Conservation (phyloP, 805 yeast genomes). For the Yarrowia deformans region DNA sequence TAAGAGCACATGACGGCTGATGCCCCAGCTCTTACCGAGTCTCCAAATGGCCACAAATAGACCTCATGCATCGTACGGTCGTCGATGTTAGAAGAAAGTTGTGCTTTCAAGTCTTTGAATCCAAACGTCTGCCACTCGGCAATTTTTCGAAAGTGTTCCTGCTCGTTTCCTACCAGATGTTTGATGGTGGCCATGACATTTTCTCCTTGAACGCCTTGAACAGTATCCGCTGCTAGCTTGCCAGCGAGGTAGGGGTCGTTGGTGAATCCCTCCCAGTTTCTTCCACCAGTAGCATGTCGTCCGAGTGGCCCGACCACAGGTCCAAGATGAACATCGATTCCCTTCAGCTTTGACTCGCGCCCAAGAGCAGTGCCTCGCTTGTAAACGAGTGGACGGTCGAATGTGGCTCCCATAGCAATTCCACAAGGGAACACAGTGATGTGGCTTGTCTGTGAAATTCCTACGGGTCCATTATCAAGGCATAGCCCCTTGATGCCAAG, state of each 20-base stretch:
- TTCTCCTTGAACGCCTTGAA: slow-evolving; percentile 63
- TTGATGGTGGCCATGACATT: slow-evolving; percentile 65
- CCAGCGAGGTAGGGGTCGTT: slow-evolving; percentile 69
- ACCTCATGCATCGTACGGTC: slow-evolving; percentile 68
- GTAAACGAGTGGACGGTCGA: slow-evolving; percentile 60
- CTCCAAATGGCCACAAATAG: slow-evolving; percentile 72
- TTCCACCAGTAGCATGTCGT: slow-evolving; percentile 65
- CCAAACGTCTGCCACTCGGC: slow-evolving; percentile 56
- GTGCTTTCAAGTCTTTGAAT: slow-evolving; percentile 44
- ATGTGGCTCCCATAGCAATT: slow-evolving; percentile 64
- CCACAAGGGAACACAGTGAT: slow-evolving; percentile 66
- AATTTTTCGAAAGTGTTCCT: slow-evolving; percentile 64
- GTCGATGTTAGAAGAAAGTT: slow-evolving; percentile 63
- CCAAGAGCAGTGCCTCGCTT: slow-evolving; percentile 65
- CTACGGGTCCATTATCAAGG: slow-evolving; percentile 68
- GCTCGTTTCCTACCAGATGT: slow-evolving; percentile 67
- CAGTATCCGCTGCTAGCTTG: slow-evolving; percentile 58
- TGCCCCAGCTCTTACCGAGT: slow-evolving; percentile 64
- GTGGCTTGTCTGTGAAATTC: slow-evolving; percentile 62
- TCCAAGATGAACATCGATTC: slow-evolving; percentile 63
- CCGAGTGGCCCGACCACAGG: slow-evolving; percentile 70
- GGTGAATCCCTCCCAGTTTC: slow-evolving; percentile 71
- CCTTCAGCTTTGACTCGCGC: slow-evolving; percentile 60
- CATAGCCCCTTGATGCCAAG: slow-evolving; percentile 63
- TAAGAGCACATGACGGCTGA: slow-evolving; percentile 68